phyloP scores from a whole-genome alignment of 345 rosid species.

The Nephelium lappaceum region DNA sequence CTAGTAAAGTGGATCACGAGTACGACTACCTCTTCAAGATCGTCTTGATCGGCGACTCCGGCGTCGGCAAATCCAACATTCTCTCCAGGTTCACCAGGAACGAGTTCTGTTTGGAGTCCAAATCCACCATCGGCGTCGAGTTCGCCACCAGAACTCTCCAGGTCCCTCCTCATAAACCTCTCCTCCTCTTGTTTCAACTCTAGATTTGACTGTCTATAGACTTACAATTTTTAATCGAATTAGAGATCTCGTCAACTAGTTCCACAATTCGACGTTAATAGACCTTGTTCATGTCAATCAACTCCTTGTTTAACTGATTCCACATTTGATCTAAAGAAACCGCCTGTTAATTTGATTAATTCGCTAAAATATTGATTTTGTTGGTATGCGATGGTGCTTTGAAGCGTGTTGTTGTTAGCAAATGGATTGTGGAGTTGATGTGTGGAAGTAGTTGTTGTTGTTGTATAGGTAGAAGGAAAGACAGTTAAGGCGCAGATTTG shows the following conservation, averaged over 20 bases:
- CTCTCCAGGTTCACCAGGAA: conserved; percentile 71
- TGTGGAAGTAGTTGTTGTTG: neutral
- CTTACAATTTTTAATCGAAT: neutral
- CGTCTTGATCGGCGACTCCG: conserved; percentile 78
- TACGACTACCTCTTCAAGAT: conserved; percentile 78
- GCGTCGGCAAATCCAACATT: conserved; percentile 79
- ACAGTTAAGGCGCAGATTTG: conserved; percentile 85
- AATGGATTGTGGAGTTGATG: neutral
- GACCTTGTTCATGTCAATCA: neutral
- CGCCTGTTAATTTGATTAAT: neutral
- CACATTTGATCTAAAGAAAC: neutral
- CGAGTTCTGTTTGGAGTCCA: conserved; percentile 74
- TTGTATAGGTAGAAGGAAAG: conserved; percentile 72
- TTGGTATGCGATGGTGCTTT: too few relatives aligned
- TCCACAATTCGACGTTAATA: neutral
- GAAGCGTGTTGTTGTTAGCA: too few relatives aligned
- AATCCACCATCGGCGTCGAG: conserved; percentile 77
- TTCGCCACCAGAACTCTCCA: conserved; percentile 71
- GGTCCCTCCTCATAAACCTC: conserved; percentile 28
- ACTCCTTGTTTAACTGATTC: neutral
- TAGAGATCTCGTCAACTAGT: neutral
- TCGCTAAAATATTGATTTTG: too few relatives aligned
- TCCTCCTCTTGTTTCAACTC: neutral
- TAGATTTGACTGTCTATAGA: neutral
- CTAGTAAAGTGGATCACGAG: conserved; percentile 61